Conservation (phyloP, 371 early-diverging fungal species). For the Funneliformis caledonium region DNA sequence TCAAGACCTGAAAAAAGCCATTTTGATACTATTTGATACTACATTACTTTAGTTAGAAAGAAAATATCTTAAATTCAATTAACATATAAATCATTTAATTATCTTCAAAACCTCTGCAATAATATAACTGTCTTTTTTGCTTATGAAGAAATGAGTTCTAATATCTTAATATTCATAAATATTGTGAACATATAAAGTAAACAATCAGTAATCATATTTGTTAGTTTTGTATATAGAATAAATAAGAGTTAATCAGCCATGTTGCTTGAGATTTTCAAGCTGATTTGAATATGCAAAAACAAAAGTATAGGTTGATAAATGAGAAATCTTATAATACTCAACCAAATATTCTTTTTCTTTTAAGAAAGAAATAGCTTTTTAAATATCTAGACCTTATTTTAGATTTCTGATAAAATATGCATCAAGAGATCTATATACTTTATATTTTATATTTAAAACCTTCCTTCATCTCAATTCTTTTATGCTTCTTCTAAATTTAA, state of each 20-base stretch:
- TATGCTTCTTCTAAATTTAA: background rate
- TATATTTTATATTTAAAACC: too few relatives aligned
- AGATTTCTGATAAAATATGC: slow-evolving; percentile 21
- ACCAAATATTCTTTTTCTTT: background rate
- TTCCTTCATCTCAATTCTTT: slow-evolving; percentile 20
- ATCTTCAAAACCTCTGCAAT: slow-evolving; percentile 33
- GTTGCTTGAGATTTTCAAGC: background rate
- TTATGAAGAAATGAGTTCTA: slow-evolving; percentile 40
- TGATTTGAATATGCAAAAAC: slow-evolving; percentile 5
- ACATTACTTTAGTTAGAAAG: slow-evolving; percentile 32
- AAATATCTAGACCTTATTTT: slow-evolving; percentile 14
- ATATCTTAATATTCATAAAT: too few relatives aligned
- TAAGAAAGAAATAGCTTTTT: background rate
- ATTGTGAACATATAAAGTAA: too few relatives aligned
- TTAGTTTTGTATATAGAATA: too few relatives aligned
- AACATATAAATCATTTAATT: too few relatives aligned
- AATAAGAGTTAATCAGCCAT: background rate
- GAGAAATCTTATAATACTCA: too few relatives aligned
- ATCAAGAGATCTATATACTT: background rate
- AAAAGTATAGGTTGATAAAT: background rate
- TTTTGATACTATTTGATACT: slow-evolving; percentile 18
- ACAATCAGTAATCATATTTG: too few relatives aligned
- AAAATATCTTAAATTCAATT: too few relatives aligned
- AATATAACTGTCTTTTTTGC: slow-evolving; percentile 2
- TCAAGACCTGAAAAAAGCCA: slow-evolving; percentile 30